phyloP scores from a whole-genome alignment of 257 asterid species.

The Phtheirospermum japonicum region DNA sequence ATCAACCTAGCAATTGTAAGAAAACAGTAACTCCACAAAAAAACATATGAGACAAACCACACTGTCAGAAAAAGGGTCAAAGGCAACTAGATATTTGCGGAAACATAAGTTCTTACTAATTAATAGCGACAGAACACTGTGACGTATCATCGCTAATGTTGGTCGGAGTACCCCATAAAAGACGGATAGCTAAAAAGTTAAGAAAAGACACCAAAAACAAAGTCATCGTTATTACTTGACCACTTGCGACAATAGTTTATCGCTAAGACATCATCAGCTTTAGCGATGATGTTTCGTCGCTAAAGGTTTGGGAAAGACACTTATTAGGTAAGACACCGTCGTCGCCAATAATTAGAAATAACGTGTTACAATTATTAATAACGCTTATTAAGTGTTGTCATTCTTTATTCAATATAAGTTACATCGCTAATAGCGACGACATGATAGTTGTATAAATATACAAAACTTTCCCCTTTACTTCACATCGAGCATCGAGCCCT shows the following conservation, averaged over 20 bases:
- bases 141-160: too few relatives aligned
- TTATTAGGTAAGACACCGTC: neutral
- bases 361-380: neutral
- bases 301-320: neutral
- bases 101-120: too few relatives aligned
- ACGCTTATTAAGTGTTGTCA: conserved; percentile 1
- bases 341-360: neutral
- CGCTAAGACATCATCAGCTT: neutral
- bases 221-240: neutral
- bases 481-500: too few relatives aligned
- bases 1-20: too few relatives aligned
- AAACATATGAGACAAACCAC: too few relatives aligned
- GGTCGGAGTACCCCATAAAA: too few relatives aligned
- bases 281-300: neutral
- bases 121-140: too few relatives aligned
- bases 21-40: too few relatives aligned
- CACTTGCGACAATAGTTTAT: neutral
- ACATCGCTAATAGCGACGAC: too few relatives aligned
- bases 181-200: neutral
- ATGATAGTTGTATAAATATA: neutral
- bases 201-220: neutral
- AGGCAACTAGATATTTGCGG: too few relatives aligned
- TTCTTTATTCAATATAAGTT: too few relatives aligned
- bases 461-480: neutral
- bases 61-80: too few relatives aligned